Percentiles rank a stretch among this genome's conserved stretches.
These are phyloP conservation scores for Cladosporium velox DNA, from an alignment of 2,329 filamentous ascomycete species.

Conservation along the genomic window DNA sequence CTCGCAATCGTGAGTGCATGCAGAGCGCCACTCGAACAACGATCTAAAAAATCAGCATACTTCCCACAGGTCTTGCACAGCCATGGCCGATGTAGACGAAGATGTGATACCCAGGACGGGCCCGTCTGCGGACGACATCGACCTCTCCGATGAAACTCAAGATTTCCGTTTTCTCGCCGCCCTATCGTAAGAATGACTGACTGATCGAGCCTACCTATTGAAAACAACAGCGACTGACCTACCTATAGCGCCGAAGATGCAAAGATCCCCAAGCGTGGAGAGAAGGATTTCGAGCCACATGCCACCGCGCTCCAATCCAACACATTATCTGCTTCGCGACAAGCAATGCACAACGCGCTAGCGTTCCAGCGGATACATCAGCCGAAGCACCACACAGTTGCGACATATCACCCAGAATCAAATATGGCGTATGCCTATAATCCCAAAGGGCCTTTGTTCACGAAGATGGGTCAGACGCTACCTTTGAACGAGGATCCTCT, in stretches of 20 bases:
- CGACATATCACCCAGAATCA: conserved; percentile 70
- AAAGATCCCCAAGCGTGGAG: conserved; percentile 81
- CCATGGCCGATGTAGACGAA: conserved; percentile 43
- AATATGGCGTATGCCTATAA: conserved; percentile 65
- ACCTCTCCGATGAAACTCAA: conserved; percentile 76
- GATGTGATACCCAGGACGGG: conserved; percentile 41
- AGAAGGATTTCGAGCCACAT: conserved; percentile 96
- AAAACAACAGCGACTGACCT: conserved; percentile 14
- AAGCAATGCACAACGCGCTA: conserved; percentile 87
- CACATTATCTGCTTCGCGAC: conserved; percentile 76
- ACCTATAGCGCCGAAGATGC: conserved; percentile 37
- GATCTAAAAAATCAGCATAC: too few species aligned
- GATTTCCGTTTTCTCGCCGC: conserved; percentile 77
- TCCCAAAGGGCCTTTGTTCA: conserved; percentile 70
- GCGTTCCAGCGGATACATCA: conserved; percentile 73
- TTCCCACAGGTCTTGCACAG: not conserved
- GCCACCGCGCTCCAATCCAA: conserved; percentile 79
- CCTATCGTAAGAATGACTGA: conserved; percentile 45
- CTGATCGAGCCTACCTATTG: not conserved
- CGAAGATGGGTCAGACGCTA: conserved; percentile 71
- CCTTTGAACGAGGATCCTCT: conserved; percentile 53
- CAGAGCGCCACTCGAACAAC: conserved; percentile 3
- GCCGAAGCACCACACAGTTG: conserved; percentile 66
- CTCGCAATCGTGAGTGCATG: not conserved
- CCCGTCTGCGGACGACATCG: conserved; percentile 74